phyloP scores from a whole-genome alignment of 768 basidiomycete species.

The Suillus subalutaceus region DNA sequence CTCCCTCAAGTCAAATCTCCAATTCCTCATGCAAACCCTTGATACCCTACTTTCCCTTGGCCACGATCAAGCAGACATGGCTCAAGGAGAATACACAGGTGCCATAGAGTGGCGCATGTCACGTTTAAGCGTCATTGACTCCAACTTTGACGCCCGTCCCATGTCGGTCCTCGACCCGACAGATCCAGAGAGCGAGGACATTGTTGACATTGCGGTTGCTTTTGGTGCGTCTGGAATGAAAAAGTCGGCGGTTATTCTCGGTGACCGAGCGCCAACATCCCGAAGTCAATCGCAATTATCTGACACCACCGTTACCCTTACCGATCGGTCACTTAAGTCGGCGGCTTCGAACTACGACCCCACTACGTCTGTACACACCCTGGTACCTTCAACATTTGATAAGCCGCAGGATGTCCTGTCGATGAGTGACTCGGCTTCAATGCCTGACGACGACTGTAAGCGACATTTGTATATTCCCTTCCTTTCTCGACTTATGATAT shows the following conservation, averaged over 20 bases:
- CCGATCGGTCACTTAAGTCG: slow-evolving; percentile 26
- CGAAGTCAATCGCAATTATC: slow-evolving; percentile 39
- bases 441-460: slow-evolving; percentile 30
- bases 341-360: slow-evolving; percentile 27
- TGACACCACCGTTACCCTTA: slow-evolving; percentile 36
- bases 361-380: slow-evolving; percentile 27
- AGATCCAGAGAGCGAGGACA: slow-evolving; percentile 49
- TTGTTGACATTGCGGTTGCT: slow-evolving; percentile 61
- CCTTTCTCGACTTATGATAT: slow-evolving; percentile 9
- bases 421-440: slow-evolving; percentile 22
- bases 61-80: slow-evolving; percentile 70
- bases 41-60: slow-evolving; percentile 66
- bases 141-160: slow-evolving; percentile 47
- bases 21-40: slow-evolving; percentile 57
- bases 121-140: slow-evolving; percentile 62
- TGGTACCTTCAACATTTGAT: slow-evolving; percentile 24
- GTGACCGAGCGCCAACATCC: slow-evolving; percentile 30
- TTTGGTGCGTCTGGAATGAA: slow-evolving; percentile 44
- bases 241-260: slow-evolving; percentile 20
- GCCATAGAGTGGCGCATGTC: slow-evolving; percentile 82
- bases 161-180: slow-evolving; percentile 40
- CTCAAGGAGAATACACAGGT: slow-evolving; percentile 69
- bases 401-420: slow-evolving; percentile 20
- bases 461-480: slow-evolving; percentile 5
- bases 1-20: slow-evolving; percentile 59